Evolutionary conservation across 257 asterid species (phyloP).

Genomic region (Solanum neorickii): DNA sequence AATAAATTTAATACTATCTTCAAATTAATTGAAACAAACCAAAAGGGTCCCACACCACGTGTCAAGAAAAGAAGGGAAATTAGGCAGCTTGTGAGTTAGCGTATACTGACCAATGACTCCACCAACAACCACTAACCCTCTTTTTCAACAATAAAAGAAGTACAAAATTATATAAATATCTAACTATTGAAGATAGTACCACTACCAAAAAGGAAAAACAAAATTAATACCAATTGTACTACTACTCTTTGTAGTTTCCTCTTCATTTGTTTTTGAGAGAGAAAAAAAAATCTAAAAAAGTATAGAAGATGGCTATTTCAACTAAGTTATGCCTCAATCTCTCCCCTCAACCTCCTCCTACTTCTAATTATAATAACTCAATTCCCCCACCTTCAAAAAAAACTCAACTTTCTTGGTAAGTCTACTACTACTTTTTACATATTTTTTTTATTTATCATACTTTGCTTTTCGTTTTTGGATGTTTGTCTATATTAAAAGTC

Average conservation of each 20-base stretch:
- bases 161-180: not conserved
- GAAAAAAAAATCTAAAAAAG: not conserved
- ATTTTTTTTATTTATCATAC: not conserved
- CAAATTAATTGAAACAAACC: not conserved
- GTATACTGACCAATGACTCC: not conserved
- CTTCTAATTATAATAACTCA: not conserved
- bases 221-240: not conserved
- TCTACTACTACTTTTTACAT: too few species aligned
- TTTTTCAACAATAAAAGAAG: not conserved
- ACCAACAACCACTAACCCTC: not conserved
- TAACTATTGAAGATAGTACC: not conserved
- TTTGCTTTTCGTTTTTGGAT: not conserved
- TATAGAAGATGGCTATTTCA: slow-evolving; percentile 30
- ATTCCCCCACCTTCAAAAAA: not conserved
- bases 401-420: slow-evolving; percentile 22
- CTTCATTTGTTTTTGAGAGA: not conserved
- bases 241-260: not conserved
- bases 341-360: slow-evolving; percentile 18
- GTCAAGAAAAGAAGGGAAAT: not conserved
- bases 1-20: not conserved
- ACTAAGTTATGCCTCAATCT: slow-evolving; percentile 37
- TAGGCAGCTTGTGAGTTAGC: not conserved
- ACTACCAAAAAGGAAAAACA: not conserved
- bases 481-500: too few species aligned
- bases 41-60: not conserved